Evolutionary conservation across 2,329 filamentous ascomycete species (phyloP), one percentile per base, ranked within the genome.

Genomic region (Cladosporium colombiae): DNA sequence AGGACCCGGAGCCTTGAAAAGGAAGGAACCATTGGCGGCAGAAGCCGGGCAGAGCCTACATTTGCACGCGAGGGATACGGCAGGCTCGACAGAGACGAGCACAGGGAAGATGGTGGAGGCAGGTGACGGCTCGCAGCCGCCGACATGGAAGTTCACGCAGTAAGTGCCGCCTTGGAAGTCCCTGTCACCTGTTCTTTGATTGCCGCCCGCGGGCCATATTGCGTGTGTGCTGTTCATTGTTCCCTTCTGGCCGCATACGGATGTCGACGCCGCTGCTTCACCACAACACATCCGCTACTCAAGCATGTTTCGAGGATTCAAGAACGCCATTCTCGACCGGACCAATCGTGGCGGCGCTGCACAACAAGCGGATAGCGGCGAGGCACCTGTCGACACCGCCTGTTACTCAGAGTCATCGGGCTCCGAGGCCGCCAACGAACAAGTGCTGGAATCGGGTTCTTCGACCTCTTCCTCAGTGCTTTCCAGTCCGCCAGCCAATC

Each of bases 71-170:
- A 62, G 56, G 60, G 60, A 55, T 62, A 62, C 60, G 60, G 60
- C 46, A 62, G 49, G 60, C 60, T 62, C 60, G 60, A 62, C 60
- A 55, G 46, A 49, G 18, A 65, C 56, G 56, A 55, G 50, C 56
- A 55, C 27, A 40, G 56, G 69, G 75, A 94, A 90, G 84, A 97
- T 98, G 93, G 93, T 95, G 85, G 93, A 97, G 88, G 91, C 90
- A 84, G 93, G 96, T 84, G 86, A 91, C 70, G 70, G 74, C 68
- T 69, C 71, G 83, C 92, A 88, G 86, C 90, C 92, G 83, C 93
- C 93, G 79, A 98, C 93, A 83, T 98, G 94, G 94, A 98, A 98
- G 86, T 98, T 98, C 84, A 98, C 94, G 81, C 94, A 98, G 93
- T 96, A 91, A 81, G 92, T 78, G 33, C 61, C 65, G 63, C 44